Conservation (phyloP, 306 rosid species). For the Arachis stenosperma region DNA sequence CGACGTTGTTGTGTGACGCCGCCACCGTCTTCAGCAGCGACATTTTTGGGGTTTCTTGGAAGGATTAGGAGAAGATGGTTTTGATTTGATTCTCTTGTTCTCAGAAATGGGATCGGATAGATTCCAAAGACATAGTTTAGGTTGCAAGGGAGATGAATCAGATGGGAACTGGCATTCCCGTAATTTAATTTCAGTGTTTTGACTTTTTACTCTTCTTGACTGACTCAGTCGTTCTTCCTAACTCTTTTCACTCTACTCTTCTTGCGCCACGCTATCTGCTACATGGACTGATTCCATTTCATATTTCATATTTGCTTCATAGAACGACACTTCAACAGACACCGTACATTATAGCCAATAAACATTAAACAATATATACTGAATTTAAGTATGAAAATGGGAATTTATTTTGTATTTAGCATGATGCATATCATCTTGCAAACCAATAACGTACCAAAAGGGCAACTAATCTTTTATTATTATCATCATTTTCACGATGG, state of each 20-base stretch:
- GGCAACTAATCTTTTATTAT: neutral
- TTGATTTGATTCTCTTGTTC: neutral
- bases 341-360: neutral
- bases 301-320: neutral
- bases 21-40: conserved; percentile 44
- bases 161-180: neutral
- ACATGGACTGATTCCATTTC: neutral
- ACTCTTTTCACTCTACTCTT: neutral
- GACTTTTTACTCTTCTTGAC: conserved; percentile 4
- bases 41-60: conserved; percentile 23
- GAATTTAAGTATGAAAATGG: neutral
- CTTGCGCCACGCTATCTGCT: neutral
- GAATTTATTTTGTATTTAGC: too few species aligned
- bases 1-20: conserved; percentile 50
- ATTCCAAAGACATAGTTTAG: neutral
- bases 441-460: neutral
- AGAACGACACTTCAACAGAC: neutral
- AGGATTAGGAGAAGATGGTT: neutral
- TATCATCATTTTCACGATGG: too few species aligned
- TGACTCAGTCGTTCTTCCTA: neutral
- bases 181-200: neutral
- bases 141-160: neutral
- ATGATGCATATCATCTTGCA: too few species aligned
- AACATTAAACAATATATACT: too few species aligned
- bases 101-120: neutral